Base-by-base conservation (phyloP, 2,329 filamentous ascomycete species). In the Decorospora gaudefroyi region DNA sequence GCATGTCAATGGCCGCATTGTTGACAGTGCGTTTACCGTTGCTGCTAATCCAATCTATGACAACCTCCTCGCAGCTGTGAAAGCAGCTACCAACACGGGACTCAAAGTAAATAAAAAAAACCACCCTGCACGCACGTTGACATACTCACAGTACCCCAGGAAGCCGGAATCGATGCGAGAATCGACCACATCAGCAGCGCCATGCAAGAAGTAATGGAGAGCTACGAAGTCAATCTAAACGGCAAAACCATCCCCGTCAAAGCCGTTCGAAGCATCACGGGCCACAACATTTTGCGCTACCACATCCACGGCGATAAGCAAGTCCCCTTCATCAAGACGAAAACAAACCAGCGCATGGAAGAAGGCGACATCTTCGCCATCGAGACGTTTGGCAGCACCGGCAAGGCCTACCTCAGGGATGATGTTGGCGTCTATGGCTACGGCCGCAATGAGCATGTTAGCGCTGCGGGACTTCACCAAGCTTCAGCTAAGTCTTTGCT, bases 291-390 rank as follows among this genome's bases (percentile, higher is more conserved):
- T 65, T 77, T 88, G 46, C 91, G 84, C 51, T 93, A 91, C 76
- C 84, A 84, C 67, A 96, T 96, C 61, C 92, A 96, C 72, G 90
- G 91, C 47, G 86, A 83, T 62, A 96, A 96, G 78, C 90, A 88
- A 64, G 89, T 96, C 32, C 91, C 92, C 0, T 95, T 96, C 59
- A 87, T 96, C 53, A 95, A 95, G 76, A 85, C 83, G 49, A 80
- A 81, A 51, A 89, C 95, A 62, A 82, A 83, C 64, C 93, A 89
- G 44, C 95, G 95, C 78, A 96, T 96, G 92, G 92, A 96, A 74
- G 91, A 96, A 74, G 90, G 90, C 28, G 91, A 96, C 62, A 83
- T 90, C 18, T 96, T 95, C 70, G 91, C 92, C 47, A 96, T 96
- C 60, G 91, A 96, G 75, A 96, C 91, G 0, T 96, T 96, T 67